Conservation (phyloP, 2,329 filamentous ascomycete species). For the Nothomitra cinnamomea region DNA sequence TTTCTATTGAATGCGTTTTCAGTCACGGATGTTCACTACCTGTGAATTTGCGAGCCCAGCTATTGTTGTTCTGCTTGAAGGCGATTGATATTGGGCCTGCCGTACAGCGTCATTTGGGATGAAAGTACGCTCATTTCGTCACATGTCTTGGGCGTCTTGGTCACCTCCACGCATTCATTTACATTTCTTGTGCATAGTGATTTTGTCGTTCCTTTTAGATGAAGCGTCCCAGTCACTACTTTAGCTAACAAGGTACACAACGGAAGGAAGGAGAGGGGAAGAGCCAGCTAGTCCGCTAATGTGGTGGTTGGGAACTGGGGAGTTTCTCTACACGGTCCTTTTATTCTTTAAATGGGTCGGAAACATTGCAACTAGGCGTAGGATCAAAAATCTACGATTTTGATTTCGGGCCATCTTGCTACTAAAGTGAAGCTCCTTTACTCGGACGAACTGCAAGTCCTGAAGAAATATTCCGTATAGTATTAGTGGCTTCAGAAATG, state of each 20-base stretch:
- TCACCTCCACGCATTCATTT: background rate
- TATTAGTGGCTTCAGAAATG: too few relatives aligned
- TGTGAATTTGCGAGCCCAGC: too few relatives aligned
- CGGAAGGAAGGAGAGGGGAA: background rate
- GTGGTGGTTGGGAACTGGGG: background rate
- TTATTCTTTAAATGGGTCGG: background rate
- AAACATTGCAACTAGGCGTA: background rate
- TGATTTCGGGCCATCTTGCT: too few relatives aligned
- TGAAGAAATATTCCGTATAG: too few relatives aligned
- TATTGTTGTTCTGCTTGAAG: too few relatives aligned
- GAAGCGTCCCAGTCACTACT: background rate
- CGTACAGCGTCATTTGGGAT: background rate
- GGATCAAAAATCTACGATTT: background rate
- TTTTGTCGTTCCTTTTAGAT: background rate
- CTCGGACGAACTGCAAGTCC: too few relatives aligned
- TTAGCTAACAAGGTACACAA: background rate
- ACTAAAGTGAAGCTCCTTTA: too few relatives aligned
- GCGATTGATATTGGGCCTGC: background rate
- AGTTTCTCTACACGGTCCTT: background rate
- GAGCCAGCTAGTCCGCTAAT: background rate
- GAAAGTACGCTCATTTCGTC: background rate
- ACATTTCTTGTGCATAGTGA: constrained; percentile 2
- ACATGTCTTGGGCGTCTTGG: background rate
- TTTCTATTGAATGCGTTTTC: too few relatives aligned
- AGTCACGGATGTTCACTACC: too few relatives aligned